Evolutionary conservation across 129 eudicot species (phyloP), one percentile per base, ranked within the genome.

Genomic region (Artemisia tridentata): DNA sequence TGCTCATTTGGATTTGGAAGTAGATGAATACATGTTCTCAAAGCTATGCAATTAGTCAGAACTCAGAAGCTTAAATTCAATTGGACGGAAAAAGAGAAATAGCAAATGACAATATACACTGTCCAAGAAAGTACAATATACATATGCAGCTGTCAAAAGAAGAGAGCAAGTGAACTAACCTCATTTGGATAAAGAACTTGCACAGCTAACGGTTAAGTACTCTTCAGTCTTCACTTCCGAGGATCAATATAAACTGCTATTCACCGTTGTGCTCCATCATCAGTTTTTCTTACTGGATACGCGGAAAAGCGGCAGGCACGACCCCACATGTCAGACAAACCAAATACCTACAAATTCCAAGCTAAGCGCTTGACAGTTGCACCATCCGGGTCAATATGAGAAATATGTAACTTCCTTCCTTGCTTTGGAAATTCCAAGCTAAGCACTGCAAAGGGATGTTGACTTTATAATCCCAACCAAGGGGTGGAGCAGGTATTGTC

Each of bases 291-390:
- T 7, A 38, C 45, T 8, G 45, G 45, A 38, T 38, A 38, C 10
- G 11, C 10, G 45, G 45, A 38, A 38, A 38, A 38, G 45, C 45
- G 45, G 45, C 10, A 38, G 56, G 21, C 56, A 18, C 23, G 23
- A 20, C 55, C 23, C 53, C 56, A 46, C 41, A 20, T 45, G 18
- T 29, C 23, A 31, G 31, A 20, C 20, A 9, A 17, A 14, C 56
- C 18, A 4, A 17, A 65, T 65, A 67, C 72, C 21, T 21, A 2
- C 31, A 60, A 49, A 52, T 52, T 68, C 16, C 48, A 29, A 29
- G 70, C 70, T 65, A 65, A 65, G 47, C 56, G 19, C 41, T 46
- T 46, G 70, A 65, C 48, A 38, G 29, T 11, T 65, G 70, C 38
- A 6, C 23, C 51, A 63, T 41, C 68, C 45, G 7, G 45, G 45